Conservation (phyloP, 2,329 filamentous ascomycete species). For the Calycina marina region DNA sequence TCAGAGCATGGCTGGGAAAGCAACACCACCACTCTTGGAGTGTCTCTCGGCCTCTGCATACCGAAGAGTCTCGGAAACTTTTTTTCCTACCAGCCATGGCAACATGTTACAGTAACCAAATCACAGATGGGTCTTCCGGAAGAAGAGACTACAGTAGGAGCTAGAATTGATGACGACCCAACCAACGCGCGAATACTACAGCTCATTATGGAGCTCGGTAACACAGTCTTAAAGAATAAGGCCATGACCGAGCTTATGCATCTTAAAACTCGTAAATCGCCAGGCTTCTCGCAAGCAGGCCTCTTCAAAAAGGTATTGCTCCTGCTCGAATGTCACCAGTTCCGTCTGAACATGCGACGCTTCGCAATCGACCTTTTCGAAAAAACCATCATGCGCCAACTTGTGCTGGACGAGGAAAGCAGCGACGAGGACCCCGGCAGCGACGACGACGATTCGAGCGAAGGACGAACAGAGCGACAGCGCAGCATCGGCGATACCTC, state of each 20-base stretch:
- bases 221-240: slow-evolving; percentile 83
- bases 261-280: slow-evolving; percentile 60
- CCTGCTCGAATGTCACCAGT: slow-evolving; percentile 79
- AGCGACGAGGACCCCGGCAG: slow-evolving; percentile 23
- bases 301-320: slow-evolving; percentile 79
- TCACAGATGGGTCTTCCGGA: slow-evolving; percentile 27
- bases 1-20: slow-evolving; percentile 87
- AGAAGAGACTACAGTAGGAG: slow-evolving; percentile 30
- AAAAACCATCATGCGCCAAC: slow-evolving; percentile 68
- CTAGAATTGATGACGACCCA: slow-evolving; percentile 40
- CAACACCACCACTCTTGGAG: slow-evolving; percentile 68
- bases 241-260: slow-evolving; percentile 69
- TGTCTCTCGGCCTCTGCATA: slow-evolving; percentile 76
- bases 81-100: slow-evolving; percentile 54
- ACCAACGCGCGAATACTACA: slow-evolving; percentile 64
- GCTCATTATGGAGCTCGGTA: slow-evolving; percentile 75
- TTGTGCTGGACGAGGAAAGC: slow-evolving; percentile 57
- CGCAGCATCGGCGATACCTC: slow-evolving; percentile 32
- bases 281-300: slow-evolving; percentile 58
- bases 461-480: slow-evolving; percentile 36
- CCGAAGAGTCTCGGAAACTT: slow-evolving; percentile 65
- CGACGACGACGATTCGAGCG: slow-evolving; percentile 29
- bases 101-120: slow-evolving; percentile 22
- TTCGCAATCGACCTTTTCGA: slow-evolving; percentile 93
- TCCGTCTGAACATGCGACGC: slow-evolving; percentile 70